Base-by-base conservation (phyloP, 208 protist genomes). In the Leptomonas pyrrhocoris region DNA sequence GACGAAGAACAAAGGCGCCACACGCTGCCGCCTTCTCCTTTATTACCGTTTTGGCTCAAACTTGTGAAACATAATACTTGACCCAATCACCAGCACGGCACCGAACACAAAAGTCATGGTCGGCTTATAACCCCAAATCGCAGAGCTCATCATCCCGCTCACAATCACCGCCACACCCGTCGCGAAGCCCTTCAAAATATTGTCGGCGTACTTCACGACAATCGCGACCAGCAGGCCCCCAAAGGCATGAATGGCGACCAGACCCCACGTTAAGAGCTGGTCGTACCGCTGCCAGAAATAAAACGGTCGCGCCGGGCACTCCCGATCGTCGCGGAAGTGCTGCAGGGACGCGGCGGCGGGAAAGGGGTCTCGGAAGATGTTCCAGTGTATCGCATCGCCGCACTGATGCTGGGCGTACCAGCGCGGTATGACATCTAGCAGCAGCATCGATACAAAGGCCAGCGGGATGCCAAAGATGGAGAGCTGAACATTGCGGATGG, bases 151-250 rank as follows among this genome's bases (percentile, higher is more conserved):
- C 21, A 89, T 34, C 12, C 82, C 89, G n/a, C 89, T 93, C 25
- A 93, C 61, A 31, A 93, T 67, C 31, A 94, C 85, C 16, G 92
- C 84, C 31, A 93, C 63, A 11, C 84, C 88, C 1, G 88, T 96
- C 16, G 92, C 92, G 56, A 96, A 94, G 5, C 84, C 84, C 66
- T 96, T 96, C 19, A 90, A 30, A 36, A 96, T 90, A 73, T 94
- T 96, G 65, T 96, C 92, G 0, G 92, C 81, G 72, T 96, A 96
- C 65, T 89, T 88, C 58, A 95, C 73, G 9, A 93, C 89, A 23
- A 91, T 69, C 1, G 89, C 89, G 0, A 96, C 88, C 0, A 96
- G 77, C 11, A 96, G 70, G 0, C 92, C 92, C 21, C 92, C 92
- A 2, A 91, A 55, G 0, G 88, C 89, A 53, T 96, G 86, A 51